Conservation (phyloP, 345 rosid species). For the Eucalyptus pauciflora region DNA sequence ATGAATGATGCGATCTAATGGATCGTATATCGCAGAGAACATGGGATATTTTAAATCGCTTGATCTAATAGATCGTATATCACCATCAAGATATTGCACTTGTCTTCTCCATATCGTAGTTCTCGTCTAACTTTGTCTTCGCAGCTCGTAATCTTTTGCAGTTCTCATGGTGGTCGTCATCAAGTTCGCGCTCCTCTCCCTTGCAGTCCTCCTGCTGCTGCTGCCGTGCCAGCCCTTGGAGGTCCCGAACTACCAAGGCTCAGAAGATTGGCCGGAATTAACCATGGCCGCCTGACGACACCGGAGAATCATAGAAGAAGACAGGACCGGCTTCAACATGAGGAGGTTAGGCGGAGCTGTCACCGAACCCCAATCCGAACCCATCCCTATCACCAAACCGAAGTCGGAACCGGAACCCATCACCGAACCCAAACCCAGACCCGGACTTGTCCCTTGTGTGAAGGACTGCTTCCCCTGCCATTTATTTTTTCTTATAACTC, state of each 20-base stretch:
- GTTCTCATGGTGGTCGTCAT: neutral
- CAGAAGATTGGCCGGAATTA: neutral
- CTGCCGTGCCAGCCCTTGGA: neutral
- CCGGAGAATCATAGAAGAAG: neutral
- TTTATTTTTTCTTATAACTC: neutral
- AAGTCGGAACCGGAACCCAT: neutral
- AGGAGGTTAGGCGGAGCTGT: neutral
- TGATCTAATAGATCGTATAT: neutral
- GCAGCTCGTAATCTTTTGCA: neutral
- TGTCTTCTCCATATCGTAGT: neutral
- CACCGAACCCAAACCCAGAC: neutral
- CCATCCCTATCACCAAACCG: neutral
- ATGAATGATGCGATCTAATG: no score
- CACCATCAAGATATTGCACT: neutral
- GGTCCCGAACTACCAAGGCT: neutral
- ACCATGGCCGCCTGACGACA: neutral
- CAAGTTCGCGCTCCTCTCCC: neutral
- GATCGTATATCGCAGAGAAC: no score
- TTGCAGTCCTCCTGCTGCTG: neutral
- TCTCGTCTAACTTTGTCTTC: neutral
- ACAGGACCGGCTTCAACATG: neutral
- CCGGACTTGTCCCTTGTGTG: neutral
- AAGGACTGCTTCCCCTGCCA: neutral
- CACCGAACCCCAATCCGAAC: neutral
- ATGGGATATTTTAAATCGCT: no score